Conservation (phyloP, 2,329 filamentous ascomycete species). For the Fusarium heterosporum region DNA sequence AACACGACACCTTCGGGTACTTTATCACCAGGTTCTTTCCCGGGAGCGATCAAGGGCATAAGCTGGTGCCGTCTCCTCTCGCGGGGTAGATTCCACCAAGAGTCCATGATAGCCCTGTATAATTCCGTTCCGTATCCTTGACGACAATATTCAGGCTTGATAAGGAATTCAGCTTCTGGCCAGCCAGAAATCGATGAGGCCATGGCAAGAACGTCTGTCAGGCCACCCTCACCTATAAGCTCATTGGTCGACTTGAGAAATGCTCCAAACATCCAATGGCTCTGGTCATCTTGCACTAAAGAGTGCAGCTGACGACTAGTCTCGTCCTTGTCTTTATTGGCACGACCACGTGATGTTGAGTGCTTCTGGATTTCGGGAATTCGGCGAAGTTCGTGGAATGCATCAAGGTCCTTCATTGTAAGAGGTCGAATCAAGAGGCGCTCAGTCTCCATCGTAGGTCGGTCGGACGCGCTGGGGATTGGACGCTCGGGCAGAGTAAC, state of each 20-base stretch:
- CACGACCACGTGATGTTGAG: constrained; percentile 26
- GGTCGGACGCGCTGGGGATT: constrained; percentile 25
- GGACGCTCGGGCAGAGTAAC: constrained; percentile 33
- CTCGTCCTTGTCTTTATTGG: constrained; percentile 31
- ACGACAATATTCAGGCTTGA: constrained; percentile 30
- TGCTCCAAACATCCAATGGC: constrained; percentile 35
- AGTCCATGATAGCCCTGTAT: constrained; percentile 25
- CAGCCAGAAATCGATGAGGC: constrained; percentile 27
- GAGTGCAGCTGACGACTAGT: constrained; percentile 20
- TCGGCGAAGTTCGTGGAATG: constrained; percentile 30
- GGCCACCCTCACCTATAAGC: constrained; percentile 34
- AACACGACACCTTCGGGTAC: constrained; percentile 29
- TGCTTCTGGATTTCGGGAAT: constrained; percentile 7
- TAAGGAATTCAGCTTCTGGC: constrained; percentile 37
- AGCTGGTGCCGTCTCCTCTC: constrained; percentile 30
- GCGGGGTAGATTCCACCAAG: constrained; percentile 35
- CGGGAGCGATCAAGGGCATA: constrained; percentile 4
- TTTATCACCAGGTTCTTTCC: constrained; percentile 27
- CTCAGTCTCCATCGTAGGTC: constrained; percentile 28
- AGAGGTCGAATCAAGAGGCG: constrained; percentile 33
- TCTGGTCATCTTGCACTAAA: constrained; percentile 19
- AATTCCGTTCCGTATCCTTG: constrained; percentile 37
- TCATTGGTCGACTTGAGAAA: constrained; percentile 33
- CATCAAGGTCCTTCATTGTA: constrained; percentile 27
- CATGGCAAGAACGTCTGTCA: constrained; percentile 30